Evolutionary conservation across 805 yeast genomes (phyloP).

Genomic region (Cyberlindnera sargentensis): DNA sequence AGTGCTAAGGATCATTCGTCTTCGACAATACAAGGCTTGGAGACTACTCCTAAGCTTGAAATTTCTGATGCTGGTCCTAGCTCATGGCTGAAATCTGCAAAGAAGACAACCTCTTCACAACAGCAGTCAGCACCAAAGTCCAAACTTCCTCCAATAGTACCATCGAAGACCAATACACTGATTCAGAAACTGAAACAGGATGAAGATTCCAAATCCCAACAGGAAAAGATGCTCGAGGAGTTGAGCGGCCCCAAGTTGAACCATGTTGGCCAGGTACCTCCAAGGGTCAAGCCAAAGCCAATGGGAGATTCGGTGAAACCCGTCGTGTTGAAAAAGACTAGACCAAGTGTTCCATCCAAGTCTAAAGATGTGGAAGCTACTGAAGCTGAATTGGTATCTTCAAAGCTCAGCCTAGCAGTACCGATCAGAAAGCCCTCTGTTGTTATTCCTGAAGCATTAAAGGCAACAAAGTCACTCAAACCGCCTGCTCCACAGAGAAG

Average conservation of each 20-base stretch:
- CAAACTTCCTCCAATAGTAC: slow-evolving; percentile 27
- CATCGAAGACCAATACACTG: slow-evolving; percentile 24
- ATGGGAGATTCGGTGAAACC: slow-evolving; percentile 4
- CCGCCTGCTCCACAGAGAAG: slow-evolving; percentile 19
- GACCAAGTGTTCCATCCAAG: slow-evolving; percentile 10
- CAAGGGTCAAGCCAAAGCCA: neutral
- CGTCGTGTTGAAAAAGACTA: slow-evolving; percentile 14
- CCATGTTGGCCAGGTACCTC: slow-evolving; percentile 7
- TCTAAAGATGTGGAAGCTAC: neutral
- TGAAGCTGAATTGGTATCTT: slow-evolving; percentile 1
- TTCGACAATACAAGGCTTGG: slow-evolving; percentile 4
- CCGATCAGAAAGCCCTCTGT: slow-evolving; percentile 15
- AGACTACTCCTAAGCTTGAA: slow-evolving; percentile 2
- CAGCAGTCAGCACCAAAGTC: slow-evolving; percentile 9
- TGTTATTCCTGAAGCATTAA: slow-evolving; percentile 18
- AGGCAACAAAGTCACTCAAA: slow-evolving; percentile 12
- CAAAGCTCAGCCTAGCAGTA: slow-evolving; percentile 18
- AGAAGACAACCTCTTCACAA: slow-evolving; percentile 4
- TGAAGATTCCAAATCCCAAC: slow-evolving; percentile 8
- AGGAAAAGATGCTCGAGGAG: slow-evolving; percentile 14
- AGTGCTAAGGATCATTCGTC: slow-evolving; percentile 4
- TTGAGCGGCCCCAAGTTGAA: slow-evolving; percentile 10
- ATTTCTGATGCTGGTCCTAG: neutral
- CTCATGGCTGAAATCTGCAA: slow-evolving; percentile 22
- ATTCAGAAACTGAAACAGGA: slow-evolving; percentile 19